These are phyloP conservation scores for Licmophora abbreviata DNA, from an alignment of 108 stramenopile genomes.

Conservation along the genomic window DNA sequence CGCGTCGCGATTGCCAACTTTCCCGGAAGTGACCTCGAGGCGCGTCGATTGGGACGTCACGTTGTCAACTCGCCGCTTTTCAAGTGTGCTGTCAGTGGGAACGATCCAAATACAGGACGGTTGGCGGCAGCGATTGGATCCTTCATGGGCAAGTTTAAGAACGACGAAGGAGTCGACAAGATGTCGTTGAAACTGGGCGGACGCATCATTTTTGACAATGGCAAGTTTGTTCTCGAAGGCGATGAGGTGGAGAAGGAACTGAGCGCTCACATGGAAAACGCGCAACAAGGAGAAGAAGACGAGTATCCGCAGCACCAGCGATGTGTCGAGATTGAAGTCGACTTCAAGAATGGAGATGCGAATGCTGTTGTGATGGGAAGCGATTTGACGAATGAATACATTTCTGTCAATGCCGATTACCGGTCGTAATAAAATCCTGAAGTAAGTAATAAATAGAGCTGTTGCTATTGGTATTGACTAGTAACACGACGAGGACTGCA, in stretches of 20 bases:
- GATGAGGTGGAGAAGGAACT: slow-evolving; percentile 84
- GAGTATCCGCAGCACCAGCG: slow-evolving; percentile 88
- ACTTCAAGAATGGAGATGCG: slow-evolving; percentile 35
- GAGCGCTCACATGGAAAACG: slow-evolving; percentile 83
- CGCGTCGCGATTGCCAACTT: slow-evolving; percentile 78
- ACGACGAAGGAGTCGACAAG: slow-evolving; percentile 34
- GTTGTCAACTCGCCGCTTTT: slow-evolving; percentile 94
- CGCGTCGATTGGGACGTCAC: slow-evolving; percentile 81
- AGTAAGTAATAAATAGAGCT: too few species aligned
- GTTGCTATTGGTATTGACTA: too few species aligned
- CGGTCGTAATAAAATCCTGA: too few species aligned
- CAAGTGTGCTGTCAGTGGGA: slow-evolving; percentile 94
- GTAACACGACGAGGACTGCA: too few species aligned
- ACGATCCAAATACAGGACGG: slow-evolving; percentile 99
- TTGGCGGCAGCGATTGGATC: slow-evolving; percentile 92
- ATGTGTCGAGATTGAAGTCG: slow-evolving; percentile 82
- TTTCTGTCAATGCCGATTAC: slow-evolving; percentile 95
- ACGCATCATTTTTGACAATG: slow-evolving; percentile 76
- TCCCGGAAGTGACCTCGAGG: slow-evolving; percentile 69
- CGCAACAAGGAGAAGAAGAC: slow-evolving; percentile 61
- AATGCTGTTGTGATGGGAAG: slow-evolving; percentile 76
- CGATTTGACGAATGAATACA: slow-evolving; percentile 94
- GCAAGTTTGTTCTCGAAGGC: slow-evolving; percentile 90
- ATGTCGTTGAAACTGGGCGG: slow-evolving; percentile 84
- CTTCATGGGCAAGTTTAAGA: slow-evolving; percentile 84